These are phyloP conservation scores for Aspergillus bombycis DNA, from an alignment of 2,329 filamentous ascomycete genomes.

Conservation along the genomic window DNA sequence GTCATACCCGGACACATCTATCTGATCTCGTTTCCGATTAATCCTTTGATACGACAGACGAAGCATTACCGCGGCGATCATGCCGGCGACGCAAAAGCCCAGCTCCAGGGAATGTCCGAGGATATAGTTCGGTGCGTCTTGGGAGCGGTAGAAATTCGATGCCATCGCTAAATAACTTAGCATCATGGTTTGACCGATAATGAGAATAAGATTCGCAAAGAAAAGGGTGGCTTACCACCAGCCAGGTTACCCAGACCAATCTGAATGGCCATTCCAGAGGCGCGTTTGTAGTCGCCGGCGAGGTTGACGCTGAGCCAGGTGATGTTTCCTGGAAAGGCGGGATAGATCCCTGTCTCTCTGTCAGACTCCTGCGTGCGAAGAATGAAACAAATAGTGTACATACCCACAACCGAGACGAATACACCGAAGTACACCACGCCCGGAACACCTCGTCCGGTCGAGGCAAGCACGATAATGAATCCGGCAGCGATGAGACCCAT, in stretches of 20 bases:
- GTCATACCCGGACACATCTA: slow-evolving; percentile 44
- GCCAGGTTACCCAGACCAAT: slow-evolving; percentile 62
- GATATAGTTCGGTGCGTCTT: slow-evolving; percentile 54
- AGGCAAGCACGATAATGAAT: slow-evolving; percentile 55
- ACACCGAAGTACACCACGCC: slow-evolving; percentile 53
- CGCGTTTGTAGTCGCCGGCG: slow-evolving; percentile 58
- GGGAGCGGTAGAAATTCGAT: slow-evolving; percentile 68
- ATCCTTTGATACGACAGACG: slow-evolving; percentile 58
- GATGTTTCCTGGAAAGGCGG: slow-evolving; percentile 48
- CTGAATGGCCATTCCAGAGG: slow-evolving; percentile 66
- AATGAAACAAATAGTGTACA: slow-evolving; percentile 8
- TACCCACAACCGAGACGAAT: slow-evolving; percentile 51
- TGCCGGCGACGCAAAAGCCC: slow-evolving; percentile 52
- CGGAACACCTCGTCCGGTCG: slow-evolving; percentile 37
- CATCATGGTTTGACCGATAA: background rate
- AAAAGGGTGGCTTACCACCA: slow-evolving; percentile 31
- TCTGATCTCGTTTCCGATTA: slow-evolving; percentile 61
- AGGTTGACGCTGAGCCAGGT: slow-evolving; percentile 65
- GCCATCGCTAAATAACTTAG: slow-evolving; percentile 58
- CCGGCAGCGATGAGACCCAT: slow-evolving; percentile 60
- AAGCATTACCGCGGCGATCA: slow-evolving; percentile 48
- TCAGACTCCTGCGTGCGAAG: background rate
- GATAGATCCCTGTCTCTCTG: slow-evolving; percentile 45
- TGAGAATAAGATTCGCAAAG: background rate
- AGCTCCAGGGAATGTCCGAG: slow-evolving; percentile 57